A percentile compares a stretch with the other conserved stretches of the same genome.
Conservation (phyloP, 2,329 filamentous ascomycete species). For the Reticulascus tulasneorum region DNA sequence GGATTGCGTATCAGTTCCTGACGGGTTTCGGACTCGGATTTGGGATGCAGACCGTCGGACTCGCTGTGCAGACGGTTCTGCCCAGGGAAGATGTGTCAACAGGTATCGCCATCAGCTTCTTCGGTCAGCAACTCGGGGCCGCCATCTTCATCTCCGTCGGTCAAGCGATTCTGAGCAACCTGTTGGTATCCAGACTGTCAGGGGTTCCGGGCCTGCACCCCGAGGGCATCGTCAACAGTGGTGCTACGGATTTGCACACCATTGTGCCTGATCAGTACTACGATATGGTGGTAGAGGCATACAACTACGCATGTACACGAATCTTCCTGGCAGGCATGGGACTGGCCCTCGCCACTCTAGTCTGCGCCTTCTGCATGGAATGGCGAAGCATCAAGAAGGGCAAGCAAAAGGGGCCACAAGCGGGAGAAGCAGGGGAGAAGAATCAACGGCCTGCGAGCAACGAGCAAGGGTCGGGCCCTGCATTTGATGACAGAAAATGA, state of each 20-base stretch:
- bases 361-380: constrained; percentile 56
- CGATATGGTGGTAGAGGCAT: constrained; percentile 53
- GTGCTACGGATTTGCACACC: constrained; percentile 57
- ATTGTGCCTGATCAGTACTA: constrained; percentile 48
- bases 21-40: constrained; percentile 56
- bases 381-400: constrained; percentile 65
- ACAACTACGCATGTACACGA: constrained; percentile 59
- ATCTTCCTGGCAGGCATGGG: constrained; percentile 62
- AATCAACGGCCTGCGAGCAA: constrained; percentile 4
- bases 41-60: constrained; percentile 53
- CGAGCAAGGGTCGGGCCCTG: no score
- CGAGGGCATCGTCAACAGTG: constrained; percentile 38
- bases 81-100: constrained; percentile 48
- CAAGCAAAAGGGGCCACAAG: constrained; percentile 12
- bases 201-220: constrained; percentile 40
- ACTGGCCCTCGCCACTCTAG: constrained; percentile 49
- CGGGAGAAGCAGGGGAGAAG: no score
- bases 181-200: constrained; percentile 35
- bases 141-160: constrained; percentile 56
- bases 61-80: constrained; percentile 54
- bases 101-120: constrained; percentile 53
- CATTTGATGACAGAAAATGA: no score
- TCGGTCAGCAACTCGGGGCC: constrained; percentile 55
- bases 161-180: constrained; percentile 48
- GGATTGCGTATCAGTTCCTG: constrained; percentile 59